Evolutionary conservation across 371 early-diverging fungal species (phyloP), one percentile per base, ranked within the genome.

Genomic region (Syncephalastrum sp.): DNA sequence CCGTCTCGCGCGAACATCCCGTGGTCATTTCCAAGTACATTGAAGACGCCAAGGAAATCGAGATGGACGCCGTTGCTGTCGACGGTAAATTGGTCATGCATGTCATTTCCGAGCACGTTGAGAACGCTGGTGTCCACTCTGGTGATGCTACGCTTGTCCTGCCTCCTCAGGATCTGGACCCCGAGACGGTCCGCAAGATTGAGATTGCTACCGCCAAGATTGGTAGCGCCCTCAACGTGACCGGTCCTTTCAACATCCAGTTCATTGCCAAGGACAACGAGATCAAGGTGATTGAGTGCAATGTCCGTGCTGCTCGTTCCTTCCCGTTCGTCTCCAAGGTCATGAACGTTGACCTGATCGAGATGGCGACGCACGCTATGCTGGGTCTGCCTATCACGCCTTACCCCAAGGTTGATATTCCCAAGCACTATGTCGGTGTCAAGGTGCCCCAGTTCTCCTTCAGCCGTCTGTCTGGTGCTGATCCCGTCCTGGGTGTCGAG

Each of bases 181-280:
- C 91, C 23, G 89, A 89, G 56, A 95, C 95, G 0, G 88, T 94
- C 29, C 77, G 82, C 56, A 92, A 92, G 81, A 91, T 95, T 53
- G 90, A 91, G 60, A 77, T 72, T 43, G 94, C 93, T 15, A 91
- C 95, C 3, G 83, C 87, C 44, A 94, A 94, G 66, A 91, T 97
- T 56, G 96, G 89, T 47, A 86, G 85, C 60, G 94, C 94, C 3
- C 74, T 97, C 59, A 88, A 95, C 59, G 91, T 96, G 49, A 93
- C 97, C 8, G 98, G 98, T n/a, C 96, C 96, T n/a, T 91, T 84
- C 83, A 97, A 97, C 76, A 96, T 97, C 68, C 96, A 97, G 77
- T 91, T 97, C 62, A 95, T 97, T 66, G 93, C 92, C 72, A 93
- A 94, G 83, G 83, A 92, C 75, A 92, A 92, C 67, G 93, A 94